Conservation (phyloP, 768 basidiomycete genomes). For the Pisolithus tinctorius region DNA sequence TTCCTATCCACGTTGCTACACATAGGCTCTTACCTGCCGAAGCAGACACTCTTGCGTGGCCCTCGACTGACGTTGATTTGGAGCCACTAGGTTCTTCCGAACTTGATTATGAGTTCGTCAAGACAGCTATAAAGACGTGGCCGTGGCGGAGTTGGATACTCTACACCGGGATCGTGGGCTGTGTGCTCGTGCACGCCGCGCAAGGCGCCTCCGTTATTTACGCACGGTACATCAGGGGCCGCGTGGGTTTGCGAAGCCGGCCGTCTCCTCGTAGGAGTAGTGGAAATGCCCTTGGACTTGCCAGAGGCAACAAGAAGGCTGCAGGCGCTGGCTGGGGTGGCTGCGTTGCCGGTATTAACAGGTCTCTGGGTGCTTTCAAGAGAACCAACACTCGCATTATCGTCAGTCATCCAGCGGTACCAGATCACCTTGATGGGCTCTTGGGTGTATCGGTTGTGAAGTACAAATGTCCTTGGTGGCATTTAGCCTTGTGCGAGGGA, state of each 20-base stretch:
- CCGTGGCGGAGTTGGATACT: slow-evolving; percentile 55
- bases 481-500: no score
- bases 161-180: slow-evolving; percentile 55
- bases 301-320: slow-evolving; percentile 9
- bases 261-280: background rate
- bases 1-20: slow-evolving; percentile 23
- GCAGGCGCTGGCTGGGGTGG: slow-evolving; percentile 26
- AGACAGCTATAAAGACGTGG: slow-evolving; percentile 57
- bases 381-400: slow-evolving; percentile 54
- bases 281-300: background rate
- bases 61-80: background rate
- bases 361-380: slow-evolving; percentile 48
- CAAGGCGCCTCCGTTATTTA: slow-evolving; percentile 54
- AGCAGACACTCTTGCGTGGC: slow-evolving; percentile 31
- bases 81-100: slow-evolving; percentile 58
- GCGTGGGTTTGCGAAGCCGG: background rate
- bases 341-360: slow-evolving; percentile 45
- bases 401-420: slow-evolving; percentile 45
- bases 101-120: slow-evolving; percentile 80
- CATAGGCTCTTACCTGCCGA: slow-evolving; percentile 55
- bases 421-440: slow-evolving; percentile 41
- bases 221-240: slow-evolving; percentile 28
- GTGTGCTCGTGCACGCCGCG: slow-evolving; percentile 51
- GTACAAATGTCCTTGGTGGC: background rate
- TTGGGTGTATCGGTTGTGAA: slow-evolving; percentile 41